Evolutionary conservation across 1,284 basidiomycete genomes (phyloP).

Genomic region (Cryptococcus sp.): DNA sequence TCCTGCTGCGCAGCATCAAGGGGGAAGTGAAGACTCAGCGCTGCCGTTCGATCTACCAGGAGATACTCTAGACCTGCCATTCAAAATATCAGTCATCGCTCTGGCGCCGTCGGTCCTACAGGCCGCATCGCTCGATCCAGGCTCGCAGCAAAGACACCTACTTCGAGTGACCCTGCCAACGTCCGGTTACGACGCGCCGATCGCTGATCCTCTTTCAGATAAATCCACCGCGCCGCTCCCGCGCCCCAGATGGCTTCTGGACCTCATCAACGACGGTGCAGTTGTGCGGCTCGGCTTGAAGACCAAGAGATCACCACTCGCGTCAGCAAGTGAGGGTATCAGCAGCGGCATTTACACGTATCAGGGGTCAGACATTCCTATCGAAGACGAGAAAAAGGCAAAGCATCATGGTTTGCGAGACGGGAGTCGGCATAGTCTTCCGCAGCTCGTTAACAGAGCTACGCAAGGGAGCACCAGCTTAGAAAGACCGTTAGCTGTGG

Average conservation of each 20-base stretch:
- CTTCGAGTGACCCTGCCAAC: slow-evolving; percentile 77
- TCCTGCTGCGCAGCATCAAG: slow-evolving; percentile 32
- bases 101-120: slow-evolving; percentile 77
- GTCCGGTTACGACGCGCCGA: slow-evolving; percentile 70
- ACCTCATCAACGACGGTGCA: slow-evolving; percentile 68
- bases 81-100: slow-evolving; percentile 55
- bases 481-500: slow-evolving; percentile 39
- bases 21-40: slow-evolving; percentile 8
- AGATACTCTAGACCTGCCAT: slow-evolving; percentile 39
- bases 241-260: slow-evolving; percentile 72
- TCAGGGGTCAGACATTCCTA: slow-evolving; percentile 60
- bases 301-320: slow-evolving; percentile 38
- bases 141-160: slow-evolving; percentile 64
- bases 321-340: slow-evolving; percentile 7
- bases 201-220: slow-evolving; percentile 77
- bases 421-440: slow-evolving; percentile 19
- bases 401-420: slow-evolving; percentile 42
- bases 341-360: slow-evolving; percentile 53
- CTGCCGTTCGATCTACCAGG: slow-evolving; percentile 34
- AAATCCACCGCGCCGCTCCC: slow-evolving; percentile 64
- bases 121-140: slow-evolving; percentile 58
- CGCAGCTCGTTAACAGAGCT: slow-evolving; percentile 35
- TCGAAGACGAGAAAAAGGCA: slow-evolving; percentile 75
- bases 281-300: slow-evolving; percentile 64
- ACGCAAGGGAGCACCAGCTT: slow-evolving; percentile 15